phyloP scores from a whole-genome alignment of 768 basidiomycete species.

The Exidia glandulosa region DNA sequence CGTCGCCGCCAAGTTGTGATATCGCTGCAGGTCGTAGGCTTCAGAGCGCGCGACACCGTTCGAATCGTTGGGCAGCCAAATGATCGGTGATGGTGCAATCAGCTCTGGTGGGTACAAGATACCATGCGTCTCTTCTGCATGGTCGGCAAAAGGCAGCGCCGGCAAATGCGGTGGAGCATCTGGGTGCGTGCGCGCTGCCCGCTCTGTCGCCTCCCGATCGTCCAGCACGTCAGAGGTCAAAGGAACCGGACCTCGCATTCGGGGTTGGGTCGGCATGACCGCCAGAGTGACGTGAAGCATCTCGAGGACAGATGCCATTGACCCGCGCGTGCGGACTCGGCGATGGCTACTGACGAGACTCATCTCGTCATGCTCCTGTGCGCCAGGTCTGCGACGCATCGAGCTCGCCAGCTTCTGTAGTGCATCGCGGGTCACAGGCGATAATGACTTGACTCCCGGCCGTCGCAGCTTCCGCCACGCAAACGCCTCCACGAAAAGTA shows the following conservation, averaged over 20 bases:
- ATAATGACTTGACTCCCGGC: slow-evolving; percentile 40
- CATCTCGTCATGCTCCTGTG: slow-evolving; percentile 32
- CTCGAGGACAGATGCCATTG: slow-evolving; percentile 71
- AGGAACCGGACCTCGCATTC: slow-evolving; percentile 44
- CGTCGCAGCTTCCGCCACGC: slow-evolving; percentile 36
- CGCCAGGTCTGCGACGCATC: slow-evolving; percentile 15
- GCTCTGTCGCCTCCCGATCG: slow-evolving; percentile 68
- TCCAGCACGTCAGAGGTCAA: slow-evolving; percentile 71
- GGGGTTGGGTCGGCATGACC: slow-evolving; percentile 48
- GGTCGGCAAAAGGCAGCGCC: slow-evolving; percentile 57
- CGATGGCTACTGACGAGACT: slow-evolving; percentile 32
- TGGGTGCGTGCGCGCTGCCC: slow-evolving; percentile 66
- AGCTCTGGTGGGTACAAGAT: slow-evolving; percentile 77
- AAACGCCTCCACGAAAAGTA: slow-evolving; percentile 53
- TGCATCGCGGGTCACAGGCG: slow-evolving; percentile 45
- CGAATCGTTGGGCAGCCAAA: slow-evolving; percentile 77
- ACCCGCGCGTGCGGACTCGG: slow-evolving; percentile 38
- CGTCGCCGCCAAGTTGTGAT: slow-evolving; percentile 59
- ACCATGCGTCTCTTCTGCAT: slow-evolving; percentile 65
- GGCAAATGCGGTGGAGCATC: slow-evolving; percentile 60
- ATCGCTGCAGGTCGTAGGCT: slow-evolving; percentile 63
- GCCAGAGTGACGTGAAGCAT: slow-evolving; percentile 77
- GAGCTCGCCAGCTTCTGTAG: slow-evolving; percentile 37
- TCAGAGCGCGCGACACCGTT: slow-evolving; percentile 65
- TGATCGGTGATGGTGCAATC: slow-evolving; percentile 63